phyloP scores from a whole-genome alignment of 1,139 yeast genomes.

The Candida anutae region DNA sequence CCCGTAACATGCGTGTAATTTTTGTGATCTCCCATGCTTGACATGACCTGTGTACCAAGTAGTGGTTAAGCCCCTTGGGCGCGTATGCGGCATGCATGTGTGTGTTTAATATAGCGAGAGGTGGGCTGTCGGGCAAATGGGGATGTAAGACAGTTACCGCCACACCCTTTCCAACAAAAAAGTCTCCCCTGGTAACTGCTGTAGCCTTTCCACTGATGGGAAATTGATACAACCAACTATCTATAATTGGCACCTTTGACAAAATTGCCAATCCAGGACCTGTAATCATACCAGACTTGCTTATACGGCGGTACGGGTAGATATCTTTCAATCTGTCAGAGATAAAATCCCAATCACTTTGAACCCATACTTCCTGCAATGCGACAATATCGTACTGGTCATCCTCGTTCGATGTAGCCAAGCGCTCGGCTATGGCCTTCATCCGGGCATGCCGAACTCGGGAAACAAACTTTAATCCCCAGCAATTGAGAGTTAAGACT shows the following conservation, averaged over 20 bases:
- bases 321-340: constrained; percentile 32
- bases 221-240: constrained; percentile 72
- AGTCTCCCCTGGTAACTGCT: constrained; percentile 91
- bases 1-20: constrained; percentile 51
- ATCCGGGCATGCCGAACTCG: constrained; percentile 59
- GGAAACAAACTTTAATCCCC: constrained; percentile 88
- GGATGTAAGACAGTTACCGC: constrained; percentile 67
- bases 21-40: constrained; percentile 95
- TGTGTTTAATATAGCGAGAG: constrained; percentile 75
- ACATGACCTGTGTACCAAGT: constrained; percentile 81
- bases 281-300: constrained; percentile 74
- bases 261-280: constrained; percentile 92
- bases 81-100: constrained; percentile 99
- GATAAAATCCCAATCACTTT: constrained; percentile 70
- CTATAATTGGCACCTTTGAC: constrained; percentile 75
- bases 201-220: constrained; percentile 93
- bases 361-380: constrained; percentile 89
- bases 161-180: constrained; percentile 92
- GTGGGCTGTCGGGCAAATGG: constrained; percentile 35
- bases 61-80: constrained; percentile 74
- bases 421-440: constrained; percentile 61
- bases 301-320: constrained; percentile 63
- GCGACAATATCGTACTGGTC: constrained; percentile 76
- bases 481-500: constrained; percentile 63
- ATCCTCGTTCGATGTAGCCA: constrained; percentile 34